Conservation (phyloP, 148 eudicot species). For the Diospyros lotus region DNA sequence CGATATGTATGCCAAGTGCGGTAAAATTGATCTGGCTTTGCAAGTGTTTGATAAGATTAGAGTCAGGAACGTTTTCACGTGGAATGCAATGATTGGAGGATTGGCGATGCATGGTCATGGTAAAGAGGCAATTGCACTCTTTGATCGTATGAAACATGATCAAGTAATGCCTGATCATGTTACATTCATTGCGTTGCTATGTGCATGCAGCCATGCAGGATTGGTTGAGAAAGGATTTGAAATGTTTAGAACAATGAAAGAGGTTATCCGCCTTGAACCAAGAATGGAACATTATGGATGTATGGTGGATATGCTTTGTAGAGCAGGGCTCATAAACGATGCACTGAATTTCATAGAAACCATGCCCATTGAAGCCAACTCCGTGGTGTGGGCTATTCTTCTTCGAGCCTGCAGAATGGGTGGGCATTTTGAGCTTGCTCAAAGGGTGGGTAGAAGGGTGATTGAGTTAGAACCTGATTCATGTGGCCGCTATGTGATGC, state of each 20-base stretch:
- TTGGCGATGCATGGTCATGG: slow-evolving; percentile 54
- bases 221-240: slow-evolving; percentile 48
- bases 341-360: slow-evolving; percentile 41
- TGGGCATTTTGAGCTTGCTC: slow-evolving; percentile 44
- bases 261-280: slow-evolving; percentile 35
- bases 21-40: slow-evolving; percentile 34
- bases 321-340: slow-evolving; percentile 59
- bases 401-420: slow-evolving; percentile 63
- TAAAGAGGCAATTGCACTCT: slow-evolving; percentile 43
- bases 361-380: slow-evolving; percentile 66
- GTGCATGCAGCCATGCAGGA: slow-evolving; percentile 57
- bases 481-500: slow-evolving; percentile 43
- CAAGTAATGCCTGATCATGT: slow-evolving; percentile 42
- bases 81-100: slow-evolving; percentile 51
- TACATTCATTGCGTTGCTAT: slow-evolving; percentile 55
- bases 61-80: slow-evolving; percentile 41
- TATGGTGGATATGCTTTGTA: slow-evolving; percentile 63
- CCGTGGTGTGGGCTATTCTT: slow-evolving; percentile 55
- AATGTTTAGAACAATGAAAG: slow-evolving; percentile 45
- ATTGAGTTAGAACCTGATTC: slow-evolving; percentile 38
- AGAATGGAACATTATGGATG: slow-evolving; percentile 74
- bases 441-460: slow-evolving; percentile 39
- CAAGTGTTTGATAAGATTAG: slow-evolving; percentile 33
- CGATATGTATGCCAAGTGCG: slow-evolving; percentile 52
- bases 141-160: slow-evolving; percentile 38